A percentile compares a stretch with the other conserved stretches of the same genome.
phyloP scores from a whole-genome alignment of 306 rosid genomes.

The Betula pendula region DNA sequence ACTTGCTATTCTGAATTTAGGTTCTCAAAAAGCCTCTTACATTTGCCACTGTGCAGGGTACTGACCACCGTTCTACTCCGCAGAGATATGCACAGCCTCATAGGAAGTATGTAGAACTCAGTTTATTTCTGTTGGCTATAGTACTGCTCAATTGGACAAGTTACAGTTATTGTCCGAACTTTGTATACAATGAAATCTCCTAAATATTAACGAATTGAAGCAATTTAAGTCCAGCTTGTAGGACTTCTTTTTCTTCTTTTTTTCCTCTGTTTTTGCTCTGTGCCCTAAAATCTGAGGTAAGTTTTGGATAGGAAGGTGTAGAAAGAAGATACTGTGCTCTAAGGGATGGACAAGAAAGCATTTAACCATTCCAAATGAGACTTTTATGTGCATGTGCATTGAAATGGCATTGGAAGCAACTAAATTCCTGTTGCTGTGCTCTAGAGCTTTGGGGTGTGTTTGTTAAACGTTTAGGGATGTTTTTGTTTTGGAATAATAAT shows the following conservation, averaged over 20 bases:
- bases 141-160: conserved; percentile 2
- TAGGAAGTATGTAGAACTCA: conserved; percentile 45
- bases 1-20: conserved; percentile 24
- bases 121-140: conserved; percentile 6
- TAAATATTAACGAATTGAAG: conserved; percentile 9
- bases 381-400: background rate
- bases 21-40: conserved; percentile 15
- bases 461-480: too few relatives aligned
- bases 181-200: conserved; percentile 12
- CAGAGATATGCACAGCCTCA: conserved; percentile 44
- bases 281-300: too few relatives aligned
- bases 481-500: too few relatives aligned
- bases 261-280: too few relatives aligned
- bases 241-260: background rate
- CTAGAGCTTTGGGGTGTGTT: background rate
- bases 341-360: background rate
- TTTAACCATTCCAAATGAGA: background rate
- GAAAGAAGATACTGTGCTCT: background rate
- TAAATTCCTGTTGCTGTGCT: background rate
- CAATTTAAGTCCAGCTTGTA: background rate
- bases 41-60: conserved; percentile 53
- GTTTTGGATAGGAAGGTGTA: background rate
- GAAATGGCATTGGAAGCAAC: background rate
- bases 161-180: background rate
- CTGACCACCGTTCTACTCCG: conserved; percentile 23